Evolutionary conservation across 2,329 filamentous ascomycete genomes (phyloP).

Genomic region (Dissoconium aciculare): DNA sequence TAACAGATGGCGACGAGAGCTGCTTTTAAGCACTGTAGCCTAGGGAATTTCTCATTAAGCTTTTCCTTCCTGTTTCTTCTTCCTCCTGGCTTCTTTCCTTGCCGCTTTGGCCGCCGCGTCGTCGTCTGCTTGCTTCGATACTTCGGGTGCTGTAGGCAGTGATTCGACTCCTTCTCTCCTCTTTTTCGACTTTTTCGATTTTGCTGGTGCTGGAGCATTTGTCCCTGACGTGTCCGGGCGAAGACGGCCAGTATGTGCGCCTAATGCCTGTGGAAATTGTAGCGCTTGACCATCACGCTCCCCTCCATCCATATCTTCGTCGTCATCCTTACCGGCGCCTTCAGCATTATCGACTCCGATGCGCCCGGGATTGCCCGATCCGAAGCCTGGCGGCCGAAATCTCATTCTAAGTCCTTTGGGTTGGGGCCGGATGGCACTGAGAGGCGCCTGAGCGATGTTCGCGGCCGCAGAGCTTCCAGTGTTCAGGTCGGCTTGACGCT

Average conservation of each 20-base stretch:
- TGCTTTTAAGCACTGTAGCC: too few species aligned
- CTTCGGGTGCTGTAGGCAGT: conserved; percentile 14
- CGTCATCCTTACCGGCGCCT: too few species aligned
- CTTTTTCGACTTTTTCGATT: conserved; percentile 24
- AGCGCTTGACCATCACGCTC: conserved; percentile 6
- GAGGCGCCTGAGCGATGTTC: conserved; percentile 32
- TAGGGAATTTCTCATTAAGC: too few species aligned
- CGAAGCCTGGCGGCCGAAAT: conserved; percentile 51
- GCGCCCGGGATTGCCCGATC: conserved; percentile 28
- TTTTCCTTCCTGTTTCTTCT: conserved; percentile 26
- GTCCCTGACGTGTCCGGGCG: conserved; percentile 22
- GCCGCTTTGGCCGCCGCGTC: conserved; percentile 5
- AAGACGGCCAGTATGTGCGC: conserved; percentile 23
- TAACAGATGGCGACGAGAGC: too few species aligned
- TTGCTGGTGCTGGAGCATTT: conserved; percentile 17
- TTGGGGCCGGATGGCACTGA: conserved; percentile 45
- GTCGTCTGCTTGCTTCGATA: conserved; percentile 9
- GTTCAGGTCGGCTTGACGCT: conserved; percentile 27
- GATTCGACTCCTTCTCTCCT: conserved; percentile 26
- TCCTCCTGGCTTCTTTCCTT: conserved; percentile 12
- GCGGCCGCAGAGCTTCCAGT: conserved; percentile 28
- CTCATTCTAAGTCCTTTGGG: conserved; percentile 53
- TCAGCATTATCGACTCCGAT: conserved; percentile 27
- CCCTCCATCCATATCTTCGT: conserved; percentile 30
- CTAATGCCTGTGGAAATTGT: conserved; percentile 17